Evolutionary conservation across 768 basidiomycete genomes (phyloP), one percentile per base, ranked within the genome.

Genomic region (Exidia glandulosa): DNA sequence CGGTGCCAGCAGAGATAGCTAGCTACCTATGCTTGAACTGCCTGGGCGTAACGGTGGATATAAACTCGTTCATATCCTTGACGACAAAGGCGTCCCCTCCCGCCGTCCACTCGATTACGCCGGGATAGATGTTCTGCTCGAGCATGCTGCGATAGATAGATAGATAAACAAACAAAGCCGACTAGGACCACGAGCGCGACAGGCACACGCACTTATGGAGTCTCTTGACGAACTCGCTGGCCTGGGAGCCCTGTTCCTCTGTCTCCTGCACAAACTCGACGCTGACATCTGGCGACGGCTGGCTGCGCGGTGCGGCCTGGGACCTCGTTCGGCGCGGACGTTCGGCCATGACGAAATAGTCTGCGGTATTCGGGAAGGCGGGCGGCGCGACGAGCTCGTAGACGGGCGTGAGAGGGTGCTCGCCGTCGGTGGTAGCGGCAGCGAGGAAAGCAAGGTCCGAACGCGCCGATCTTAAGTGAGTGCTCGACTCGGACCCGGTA

Each of bases 1-100:
- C n/a, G n/a, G n/a, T n/a, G n/a, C n/a, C n/a, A n/a, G n/a, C n/a
- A n/a, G n/a, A n/a, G n/a, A n/a, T n/a, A n/a, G n/a, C n/a, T n/a
- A n/a, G n/a, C n/a, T n/a, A n/a, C n/a, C n/a, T n/a, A n/a, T 72
- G 71, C 58, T 71, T 69, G 64, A 72, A 72, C 59, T 69, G 67
- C 2, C 62, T 60, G 2, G 71, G 71, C 3, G 71, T 63, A 57
- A 71, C 68, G 1, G 59, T 55, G 23, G 66, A 68, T 6, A 69
- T 71, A 60, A 72, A 72, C 37, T 66, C 67, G 60, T 67, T 68
- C 70, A 71, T 71, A 62, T 72, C 70, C 68, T 70, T 61, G 64
- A 72, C 71, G 32, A 70, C 64, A 57, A 72, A 72, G 3, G 64
- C 62, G 41, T 69, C 66, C 1, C 67, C 67, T 23, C 61, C 63